These are phyloP conservation scores for Diospyros kaki DNA, from an alignment of 148 eudicot species.

Conservation along the genomic window DNA sequence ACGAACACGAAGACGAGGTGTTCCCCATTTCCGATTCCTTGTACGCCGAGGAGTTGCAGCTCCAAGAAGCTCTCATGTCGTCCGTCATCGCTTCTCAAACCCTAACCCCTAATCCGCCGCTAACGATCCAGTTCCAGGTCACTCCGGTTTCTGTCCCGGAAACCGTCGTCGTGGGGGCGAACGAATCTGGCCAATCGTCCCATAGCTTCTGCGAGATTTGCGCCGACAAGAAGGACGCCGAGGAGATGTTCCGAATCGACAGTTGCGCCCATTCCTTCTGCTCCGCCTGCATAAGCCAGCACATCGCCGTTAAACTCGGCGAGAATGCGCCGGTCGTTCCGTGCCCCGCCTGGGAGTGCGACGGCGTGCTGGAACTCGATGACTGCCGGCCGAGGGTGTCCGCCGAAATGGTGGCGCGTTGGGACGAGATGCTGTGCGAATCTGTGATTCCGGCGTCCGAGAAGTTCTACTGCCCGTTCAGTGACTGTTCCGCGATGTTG, in stretches of 20 bases:
- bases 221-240: conserved; percentile 34
- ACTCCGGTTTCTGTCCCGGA: too few species aligned
- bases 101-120: neutral
- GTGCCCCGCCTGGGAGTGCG: conserved; percentile 37
- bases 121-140: neutral
- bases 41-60: conserved; percentile 18
- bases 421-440: conserved; percentile 40
- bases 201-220: conserved; percentile 46
- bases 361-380: conserved; percentile 21
- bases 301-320: conserved; percentile 31
- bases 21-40: conserved; percentile 14
- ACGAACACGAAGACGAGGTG: conserved; percentile 7
- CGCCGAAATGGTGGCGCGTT: conserved; percentile 27
- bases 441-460: conserved; percentile 25
- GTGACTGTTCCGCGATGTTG: conserved; percentile 45
- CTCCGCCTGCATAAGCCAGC: conserved; percentile 30
- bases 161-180: neutral
- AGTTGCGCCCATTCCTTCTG: conserved; percentile 44
- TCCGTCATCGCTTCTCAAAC: conserved; percentile 1
- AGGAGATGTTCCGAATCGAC: conserved; percentile 27
- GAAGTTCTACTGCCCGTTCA: conserved; percentile 46
- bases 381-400: conserved; percentile 28
- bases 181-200: conserved; percentile 7
- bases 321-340: conserved; percentile 15
- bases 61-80: conserved; percentile 18